Evolutionary conservation across 192 early-diverging fungal genomes (phyloP), one percentile per base, ranked within the genome.

Genomic region (Backusella parvicylindrica): DNA sequence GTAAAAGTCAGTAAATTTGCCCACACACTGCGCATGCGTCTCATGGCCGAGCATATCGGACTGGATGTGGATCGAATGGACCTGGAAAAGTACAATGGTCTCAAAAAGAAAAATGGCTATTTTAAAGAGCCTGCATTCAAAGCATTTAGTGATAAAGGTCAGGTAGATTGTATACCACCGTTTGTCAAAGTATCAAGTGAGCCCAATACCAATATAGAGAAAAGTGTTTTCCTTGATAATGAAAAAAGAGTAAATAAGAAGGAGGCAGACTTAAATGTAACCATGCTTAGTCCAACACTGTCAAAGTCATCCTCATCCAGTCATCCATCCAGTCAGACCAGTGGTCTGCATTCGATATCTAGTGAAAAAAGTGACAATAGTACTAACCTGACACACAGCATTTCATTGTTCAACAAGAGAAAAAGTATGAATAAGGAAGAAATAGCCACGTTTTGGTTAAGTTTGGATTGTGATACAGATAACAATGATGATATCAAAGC

Each of bases 41-140:
- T 94, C 30, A 94, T 92, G 84, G 83, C 86, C 37, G 93, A 95
- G 75, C 94, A 95, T 76, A 72, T 92, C 33, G 94, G 94, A 8
- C 47, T 94, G 9, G 77, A 84, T 32, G 71, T 81, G 15, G 79
- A 81, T 68, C 53, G 43, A 47, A 38, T 65, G 18, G 68, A 68
- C 18, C 15, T 35, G 16, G 38, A 65, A 32, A 41, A 74, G 6
- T 70, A 70, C 26, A 60, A 28, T 38, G 36, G 7, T 5, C 16
- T 28, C 3, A 28, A 38, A 28, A 70, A 26, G 35, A 60, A 60
- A 35, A 63, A 18, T 13, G 41, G 23, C 28, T 26, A 72, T 37
- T 53, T 60, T 30, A 60, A 60, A 60, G 53, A 60, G 9, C 53
- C 32, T 31, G 32, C 50, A 15, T 63, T 56, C 26, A 60, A 26